phyloP scores from a whole-genome alignment of 495 filamentous ascomycete genomes.

The Penicillium coffeae region DNA sequence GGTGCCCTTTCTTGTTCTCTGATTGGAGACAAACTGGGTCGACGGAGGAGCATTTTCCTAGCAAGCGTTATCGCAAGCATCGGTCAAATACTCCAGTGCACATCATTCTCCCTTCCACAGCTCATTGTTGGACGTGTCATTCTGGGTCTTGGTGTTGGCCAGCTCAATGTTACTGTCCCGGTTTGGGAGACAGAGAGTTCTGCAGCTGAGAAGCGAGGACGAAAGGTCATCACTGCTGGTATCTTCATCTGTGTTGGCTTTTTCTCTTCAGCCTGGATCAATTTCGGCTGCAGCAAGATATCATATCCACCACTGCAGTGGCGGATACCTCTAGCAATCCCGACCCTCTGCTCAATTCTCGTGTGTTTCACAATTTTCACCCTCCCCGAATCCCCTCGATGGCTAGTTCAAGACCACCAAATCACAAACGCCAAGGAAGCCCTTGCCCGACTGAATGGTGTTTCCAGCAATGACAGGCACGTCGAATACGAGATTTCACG shows the following conservation, averaged over 20 bases:
- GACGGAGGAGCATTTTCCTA: slow-evolving; percentile 28
- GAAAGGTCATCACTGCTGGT: not conserved
- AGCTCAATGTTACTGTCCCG: slow-evolving; percentile 35
- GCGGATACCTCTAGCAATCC: not conserved
- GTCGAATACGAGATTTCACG: not conserved
- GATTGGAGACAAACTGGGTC: slow-evolving; percentile 29
- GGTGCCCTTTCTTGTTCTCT: slow-evolving; percentile 26
- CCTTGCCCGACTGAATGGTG: not conserved
- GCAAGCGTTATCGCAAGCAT: slow-evolving; percentile 22
- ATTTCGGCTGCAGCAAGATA: not conserved
- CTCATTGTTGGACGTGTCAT: slow-evolving; percentile 41
- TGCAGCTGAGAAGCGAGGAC: slow-evolving; percentile 27
- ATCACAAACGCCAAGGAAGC: not conserved
- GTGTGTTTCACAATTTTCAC: not conserved
- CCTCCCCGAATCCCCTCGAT: slow-evolving; percentile 1
- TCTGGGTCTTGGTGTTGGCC: slow-evolving; percentile 38
- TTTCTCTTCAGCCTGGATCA: not conserved
- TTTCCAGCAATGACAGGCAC: not conserved
- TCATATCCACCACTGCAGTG: not conserved
- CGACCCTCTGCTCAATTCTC: not conserved
- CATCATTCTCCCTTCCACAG: slow-evolving; percentile 37
- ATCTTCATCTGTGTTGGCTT: not conserved
- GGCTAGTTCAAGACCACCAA: not conserved
- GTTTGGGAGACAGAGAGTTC: slow-evolving; percentile 44
- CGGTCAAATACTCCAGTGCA: slow-evolving; percentile 33